These are phyloP conservation scores for Solanum pinnatisectum DNA, from an alignment of 257 asterid species.

Conservation along the genomic window DNA sequence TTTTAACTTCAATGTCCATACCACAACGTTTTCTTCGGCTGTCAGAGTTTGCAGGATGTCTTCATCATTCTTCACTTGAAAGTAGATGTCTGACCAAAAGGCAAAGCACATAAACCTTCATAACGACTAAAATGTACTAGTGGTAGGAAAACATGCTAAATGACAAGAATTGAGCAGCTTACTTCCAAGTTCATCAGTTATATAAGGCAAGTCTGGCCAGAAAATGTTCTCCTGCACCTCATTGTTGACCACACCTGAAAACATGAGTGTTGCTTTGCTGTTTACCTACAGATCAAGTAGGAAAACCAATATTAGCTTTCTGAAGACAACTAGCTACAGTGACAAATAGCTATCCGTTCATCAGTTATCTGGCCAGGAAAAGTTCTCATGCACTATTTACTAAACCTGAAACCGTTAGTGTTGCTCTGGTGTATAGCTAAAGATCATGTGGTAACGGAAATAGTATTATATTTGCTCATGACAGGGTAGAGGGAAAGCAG, in stretches of 20 bases:
- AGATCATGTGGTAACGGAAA: neutral
- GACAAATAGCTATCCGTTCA: constrained; percentile 42
- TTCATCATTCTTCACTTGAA: constrained; percentile 92
- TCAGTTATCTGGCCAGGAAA: constrained; percentile 93
- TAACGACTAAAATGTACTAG: neutral
- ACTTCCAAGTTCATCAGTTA: constrained; percentile 96
- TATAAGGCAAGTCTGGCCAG: constrained; percentile 95
- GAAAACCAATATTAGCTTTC: neutral
- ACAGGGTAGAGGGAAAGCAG: neutral
- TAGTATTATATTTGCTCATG: neutral
- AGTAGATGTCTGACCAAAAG: constrained; percentile 66
- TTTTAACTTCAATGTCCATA: constrained; percentile 13
- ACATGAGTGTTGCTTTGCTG: constrained; percentile 84
- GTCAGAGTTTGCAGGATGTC: constrained; percentile 76
- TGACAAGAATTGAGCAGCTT: constrained; percentile 24
- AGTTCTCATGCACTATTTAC: constrained; percentile 63
- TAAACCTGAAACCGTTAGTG: constrained; percentile 64
- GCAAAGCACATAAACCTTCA: constrained; percentile 13
- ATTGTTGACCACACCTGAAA: constrained; percentile 63
- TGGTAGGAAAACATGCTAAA: neutral
- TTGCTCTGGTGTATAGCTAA: constrained; percentile 77
- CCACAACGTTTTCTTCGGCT: constrained; percentile 80
- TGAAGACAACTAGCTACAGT: neutral
- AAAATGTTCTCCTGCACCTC: constrained; percentile 83
- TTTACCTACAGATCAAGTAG: constrained; percentile 52